A percentile compares a stretch with the other conserved stretches of the same genome.
Conservation (phyloP, 306 rosid species). For the Prunus fruticosa region DNA sequence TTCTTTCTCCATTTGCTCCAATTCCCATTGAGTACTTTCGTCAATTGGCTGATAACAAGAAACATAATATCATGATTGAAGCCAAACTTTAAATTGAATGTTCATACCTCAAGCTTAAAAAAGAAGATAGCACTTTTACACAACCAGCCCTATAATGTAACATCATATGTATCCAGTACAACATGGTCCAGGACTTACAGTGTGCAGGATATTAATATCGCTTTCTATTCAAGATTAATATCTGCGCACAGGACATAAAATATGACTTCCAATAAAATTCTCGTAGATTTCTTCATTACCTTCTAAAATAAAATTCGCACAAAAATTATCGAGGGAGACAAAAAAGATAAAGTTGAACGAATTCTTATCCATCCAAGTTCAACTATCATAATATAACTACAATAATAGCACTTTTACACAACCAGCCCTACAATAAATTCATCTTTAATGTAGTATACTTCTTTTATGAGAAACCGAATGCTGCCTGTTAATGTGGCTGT, state of each 20-base stretch:
- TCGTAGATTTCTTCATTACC: background rate
- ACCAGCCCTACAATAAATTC: background rate
- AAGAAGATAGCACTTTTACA: background rate
- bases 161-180: background rate
- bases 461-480: background rate
- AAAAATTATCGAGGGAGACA: background rate
- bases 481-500: background rate
- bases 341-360: background rate
- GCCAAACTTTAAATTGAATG: background rate
- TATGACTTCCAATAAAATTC: background rate
- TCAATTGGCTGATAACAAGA: conserved; percentile 63
- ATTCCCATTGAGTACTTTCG: conserved; percentile 53
- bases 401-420: background rate
- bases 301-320: background rate
- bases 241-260: background rate
- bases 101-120: background rate
- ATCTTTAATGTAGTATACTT: background rate
- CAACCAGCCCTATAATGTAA: too few species aligned
- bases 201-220: background rate
- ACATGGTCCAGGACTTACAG: background rate
- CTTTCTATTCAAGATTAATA: background rate
- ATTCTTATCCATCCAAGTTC: background rate
- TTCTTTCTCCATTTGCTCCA: conserved; percentile 91
- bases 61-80: background rate
- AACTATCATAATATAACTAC: background rate